phyloP scores from a whole-genome alignment of 2,329 filamentous ascomycete genomes.

The Cladophialophora psammophila region DNA sequence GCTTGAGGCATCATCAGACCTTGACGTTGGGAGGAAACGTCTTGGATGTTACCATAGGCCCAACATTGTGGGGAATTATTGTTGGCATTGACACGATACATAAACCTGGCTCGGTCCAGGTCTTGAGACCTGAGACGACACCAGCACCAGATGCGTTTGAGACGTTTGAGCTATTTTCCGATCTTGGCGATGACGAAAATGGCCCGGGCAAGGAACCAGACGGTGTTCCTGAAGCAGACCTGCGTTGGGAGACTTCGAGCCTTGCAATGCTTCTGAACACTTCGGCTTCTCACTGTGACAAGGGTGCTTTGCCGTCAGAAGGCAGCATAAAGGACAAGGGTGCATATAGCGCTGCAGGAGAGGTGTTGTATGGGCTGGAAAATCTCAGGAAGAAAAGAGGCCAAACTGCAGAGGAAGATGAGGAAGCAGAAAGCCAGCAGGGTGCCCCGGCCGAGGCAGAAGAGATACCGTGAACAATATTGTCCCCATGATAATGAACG shows the following conservation, averaged over 20 bases:
- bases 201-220: not conserved
- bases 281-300: constrained; percentile 14
- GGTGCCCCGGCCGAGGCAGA: constrained; percentile 5
- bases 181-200: constrained; percentile 3
- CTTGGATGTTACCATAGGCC: constrained; percentile 60
- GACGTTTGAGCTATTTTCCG: constrained; percentile 32
- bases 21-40: constrained; percentile 70
- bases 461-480: not conserved
- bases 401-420: constrained; percentile 25
- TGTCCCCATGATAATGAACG: not conserved
- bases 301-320: constrained; percentile 9
- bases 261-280: constrained; percentile 33
- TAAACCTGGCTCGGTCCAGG: constrained; percentile 52
- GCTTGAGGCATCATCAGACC: constrained; percentile 59
- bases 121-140: constrained; percentile 22
- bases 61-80: constrained; percentile 47
- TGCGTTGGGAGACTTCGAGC: constrained; percentile 35
- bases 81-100: constrained; percentile 63
- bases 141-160: constrained; percentile 27
- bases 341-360: constrained; percentile 38
- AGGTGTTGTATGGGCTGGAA: constrained; percentile 48
- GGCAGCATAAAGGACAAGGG: constrained; percentile 11
- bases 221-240: not conserved
- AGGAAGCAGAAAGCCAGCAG: constrained; percentile 32
- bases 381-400: constrained; percentile 50